phyloP scores from a whole-genome alignment of 768 basidiomycete species.

The Lactifluus echinatus region DNA sequence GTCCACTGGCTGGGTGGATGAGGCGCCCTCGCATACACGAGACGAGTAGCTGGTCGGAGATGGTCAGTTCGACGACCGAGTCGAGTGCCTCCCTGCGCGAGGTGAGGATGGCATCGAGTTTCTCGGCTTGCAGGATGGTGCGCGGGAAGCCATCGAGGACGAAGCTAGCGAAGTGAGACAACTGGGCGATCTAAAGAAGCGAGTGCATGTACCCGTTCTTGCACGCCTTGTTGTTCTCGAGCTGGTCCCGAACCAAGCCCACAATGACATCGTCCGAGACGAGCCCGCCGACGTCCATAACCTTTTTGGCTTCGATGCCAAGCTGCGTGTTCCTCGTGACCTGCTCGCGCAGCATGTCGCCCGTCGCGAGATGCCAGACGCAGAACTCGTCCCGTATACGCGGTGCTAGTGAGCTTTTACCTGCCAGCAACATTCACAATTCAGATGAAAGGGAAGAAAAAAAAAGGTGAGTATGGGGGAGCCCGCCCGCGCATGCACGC shows the following conservation, averaged over 20 bases:
- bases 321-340: constrained; percentile 80
- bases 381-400: constrained; percentile 88
- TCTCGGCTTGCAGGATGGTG: constrained; percentile 92
- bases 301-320: constrained; percentile 92
- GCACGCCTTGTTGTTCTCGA: constrained; percentile 87
- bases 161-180: too few species aligned
- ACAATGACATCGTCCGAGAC: constrained; percentile 97
- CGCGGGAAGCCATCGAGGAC: constrained; percentile 99
- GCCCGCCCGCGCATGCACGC: constrained; percentile 26
- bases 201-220: constrained; percentile 76
- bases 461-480: not conserved
- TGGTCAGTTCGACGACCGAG: constrained; percentile 84
- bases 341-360: constrained; percentile 97
- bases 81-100: constrained; percentile 80
- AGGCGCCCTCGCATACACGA: constrained; percentile 95
- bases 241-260: constrained; percentile 91
- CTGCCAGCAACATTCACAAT: constrained; percentile 37
- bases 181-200: not conserved
- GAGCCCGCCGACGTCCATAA: constrained; percentile 95
- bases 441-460: not conserved
- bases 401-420: constrained; percentile 98
- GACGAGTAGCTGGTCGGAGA: constrained; percentile 94
- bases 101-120: constrained; percentile 86
- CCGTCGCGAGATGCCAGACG: constrained; percentile 96
- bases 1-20: constrained; percentile 81